These are phyloP conservation scores for Pyrus hybrid DNA, from an alignment of 331 rosid species.

Conservation along the genomic window DNA sequence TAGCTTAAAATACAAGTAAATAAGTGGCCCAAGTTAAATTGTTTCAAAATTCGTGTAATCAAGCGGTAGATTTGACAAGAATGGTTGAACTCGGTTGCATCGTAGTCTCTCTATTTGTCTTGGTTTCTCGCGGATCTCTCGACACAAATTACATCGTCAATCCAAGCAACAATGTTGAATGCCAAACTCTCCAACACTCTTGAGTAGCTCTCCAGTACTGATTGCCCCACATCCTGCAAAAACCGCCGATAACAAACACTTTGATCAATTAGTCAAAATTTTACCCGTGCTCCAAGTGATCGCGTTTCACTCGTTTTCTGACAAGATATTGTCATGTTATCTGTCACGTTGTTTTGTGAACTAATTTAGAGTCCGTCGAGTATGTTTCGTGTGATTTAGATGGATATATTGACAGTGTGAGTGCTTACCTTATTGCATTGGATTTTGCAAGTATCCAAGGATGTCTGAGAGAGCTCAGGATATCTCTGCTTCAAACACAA, in stretches of 20 bases:
- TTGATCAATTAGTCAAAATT: not conserved
- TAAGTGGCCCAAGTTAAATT: not conserved
- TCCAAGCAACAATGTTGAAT: slow-evolving; percentile 94
- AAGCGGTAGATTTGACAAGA: not conserved
- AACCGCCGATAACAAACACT: not conserved
- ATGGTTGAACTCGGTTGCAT: not conserved
- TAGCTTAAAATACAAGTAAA: slow-evolving; percentile 13
- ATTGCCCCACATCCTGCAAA: slow-evolving; percentile 89
- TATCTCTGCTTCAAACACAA: slow-evolving; percentile 75
- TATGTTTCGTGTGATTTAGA: not conserved
- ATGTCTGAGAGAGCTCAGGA: slow-evolving; percentile 93
- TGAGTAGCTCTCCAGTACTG: slow-evolving; percentile 92
- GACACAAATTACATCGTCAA: slow-evolving; percentile 72
- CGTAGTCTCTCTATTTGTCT: slow-evolving; percentile 9
- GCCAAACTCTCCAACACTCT: slow-evolving; percentile 92
- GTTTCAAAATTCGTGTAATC: not conserved
- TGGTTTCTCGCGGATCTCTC: slow-evolving; percentile 56
- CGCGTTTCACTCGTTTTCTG: not conserved
- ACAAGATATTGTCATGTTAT: not conserved
- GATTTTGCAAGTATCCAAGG: slow-evolving; percentile 86
- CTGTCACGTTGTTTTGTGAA: not conserved
- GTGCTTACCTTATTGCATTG: slow-evolving; percentile 61
- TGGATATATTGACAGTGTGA: not conserved
- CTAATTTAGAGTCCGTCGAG: not conserved
- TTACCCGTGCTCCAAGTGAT: not conserved